Evolutionary conservation across 2,329 filamentous ascomycete species (phyloP).

Genomic region (Exserohilum rostratum): DNA sequence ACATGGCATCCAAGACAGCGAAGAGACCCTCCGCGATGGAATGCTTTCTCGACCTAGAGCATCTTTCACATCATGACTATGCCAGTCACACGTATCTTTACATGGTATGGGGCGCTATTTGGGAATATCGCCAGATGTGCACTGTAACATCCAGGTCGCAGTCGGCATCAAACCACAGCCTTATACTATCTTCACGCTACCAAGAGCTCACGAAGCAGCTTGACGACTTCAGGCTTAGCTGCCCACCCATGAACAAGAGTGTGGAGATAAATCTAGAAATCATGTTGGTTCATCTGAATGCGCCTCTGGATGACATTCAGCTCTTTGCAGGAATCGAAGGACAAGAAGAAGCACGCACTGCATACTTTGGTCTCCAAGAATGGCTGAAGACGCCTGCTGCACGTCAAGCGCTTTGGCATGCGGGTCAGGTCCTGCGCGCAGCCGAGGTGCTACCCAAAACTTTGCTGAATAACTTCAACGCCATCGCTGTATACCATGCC

Average conservation of each 20-base stretch:
- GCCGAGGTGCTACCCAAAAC: constrained; percentile 62
- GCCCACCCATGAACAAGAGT: constrained; percentile 46
- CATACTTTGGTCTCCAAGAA: constrained; percentile 64
- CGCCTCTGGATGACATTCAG: constrained; percentile 69
- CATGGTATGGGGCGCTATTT: constrained; percentile 69
- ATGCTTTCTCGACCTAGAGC: constrained; percentile 35
- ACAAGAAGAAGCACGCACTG: constrained; percentile 66
- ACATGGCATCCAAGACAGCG: constrained; percentile 20
- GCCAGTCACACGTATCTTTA: constrained; percentile 67
- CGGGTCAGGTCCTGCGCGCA: constrained; percentile 68
- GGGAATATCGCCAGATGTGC: constrained; percentile 68
- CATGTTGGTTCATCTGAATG: constrained; percentile 67
- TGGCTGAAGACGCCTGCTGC: constrained; percentile 64
- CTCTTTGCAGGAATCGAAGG: constrained; percentile 72
- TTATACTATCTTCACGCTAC: constrained; percentile 47
- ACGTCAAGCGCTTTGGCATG: constrained; percentile 69
- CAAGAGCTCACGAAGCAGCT: constrained; percentile 68
- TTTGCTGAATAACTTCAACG: constrained; percentile 68
- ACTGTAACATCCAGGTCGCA: constrained; percentile 57
- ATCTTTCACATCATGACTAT: constrained; percentile 26
- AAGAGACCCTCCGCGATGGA: constrained; percentile 39
- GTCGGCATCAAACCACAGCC: constrained; percentile 33
- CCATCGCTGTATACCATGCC: constrained; percentile 72
- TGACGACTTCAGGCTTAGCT: constrained; percentile 57
- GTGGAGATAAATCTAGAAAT: constrained; percentile 53